These are phyloP conservation scores for Agrostemma githago DNA, from an alignment of 148 eudicot genomes.

Conservation along the genomic window DNA sequence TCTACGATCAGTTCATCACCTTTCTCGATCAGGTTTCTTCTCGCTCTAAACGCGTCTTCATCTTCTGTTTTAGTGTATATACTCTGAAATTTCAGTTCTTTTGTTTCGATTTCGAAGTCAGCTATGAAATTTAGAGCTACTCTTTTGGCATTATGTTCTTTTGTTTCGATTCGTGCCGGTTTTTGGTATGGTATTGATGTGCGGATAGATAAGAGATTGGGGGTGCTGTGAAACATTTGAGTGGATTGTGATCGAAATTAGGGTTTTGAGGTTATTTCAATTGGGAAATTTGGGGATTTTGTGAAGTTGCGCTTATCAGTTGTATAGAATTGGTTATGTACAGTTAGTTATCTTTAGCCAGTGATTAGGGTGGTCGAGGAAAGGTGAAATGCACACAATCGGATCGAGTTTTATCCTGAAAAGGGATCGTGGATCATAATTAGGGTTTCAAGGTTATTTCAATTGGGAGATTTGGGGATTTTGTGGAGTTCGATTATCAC, in stretches of 20 bases:
- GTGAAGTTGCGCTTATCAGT: neutral
- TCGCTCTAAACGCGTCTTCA: neutral
- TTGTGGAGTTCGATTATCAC: neutral
- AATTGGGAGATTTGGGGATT: no score
- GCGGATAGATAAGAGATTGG: neutral
- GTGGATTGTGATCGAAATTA: neutral
- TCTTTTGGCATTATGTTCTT: neutral
- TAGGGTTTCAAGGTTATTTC: no score
- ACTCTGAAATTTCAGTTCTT: no score
- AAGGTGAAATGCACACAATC: neutral
- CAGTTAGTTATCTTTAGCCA: neutral
- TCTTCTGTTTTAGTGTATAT: neutral
- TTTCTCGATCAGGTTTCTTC: constrained; percentile 6
- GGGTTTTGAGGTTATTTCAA: no score
- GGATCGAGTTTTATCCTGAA: no score
- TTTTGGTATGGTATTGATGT: neutral
- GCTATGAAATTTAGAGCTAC: no score
- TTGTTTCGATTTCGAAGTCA: no score
- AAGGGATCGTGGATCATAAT: no score
- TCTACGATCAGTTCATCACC: neutral
- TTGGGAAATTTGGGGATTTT: no score
- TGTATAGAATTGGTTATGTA: neutral
- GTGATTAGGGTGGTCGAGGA: neutral
- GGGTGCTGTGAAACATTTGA: neutral
- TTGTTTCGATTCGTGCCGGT: neutral